A percentile compares a stretch with the other conserved stretches of the same genome.
Conservation (phyloP, 75 land plant genomes). For the Selaginella tamariscina region DNA sequence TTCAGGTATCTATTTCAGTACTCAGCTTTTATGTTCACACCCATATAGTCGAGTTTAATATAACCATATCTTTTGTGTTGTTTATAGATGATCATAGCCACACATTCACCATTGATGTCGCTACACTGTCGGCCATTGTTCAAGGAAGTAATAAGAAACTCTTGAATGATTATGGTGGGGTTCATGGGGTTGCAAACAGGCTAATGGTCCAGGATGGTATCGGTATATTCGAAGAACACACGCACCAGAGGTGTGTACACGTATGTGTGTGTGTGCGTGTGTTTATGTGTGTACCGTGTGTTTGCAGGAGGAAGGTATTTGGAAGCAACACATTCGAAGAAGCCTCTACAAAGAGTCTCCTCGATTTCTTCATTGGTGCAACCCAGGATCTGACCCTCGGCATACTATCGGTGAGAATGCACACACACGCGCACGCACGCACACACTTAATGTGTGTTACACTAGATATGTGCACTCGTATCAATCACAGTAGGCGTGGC, state of each 20-base stretch:
- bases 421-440: no score
- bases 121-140: constrained; percentile 55
- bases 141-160: constrained; percentile 52
- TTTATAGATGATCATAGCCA: no score
- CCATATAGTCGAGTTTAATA: no score
- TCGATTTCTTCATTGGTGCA: constrained; percentile 48
- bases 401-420: no score
- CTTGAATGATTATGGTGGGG: constrained; percentile 46
- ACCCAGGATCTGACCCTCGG: no score
- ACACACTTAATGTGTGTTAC: constrained; percentile 64
- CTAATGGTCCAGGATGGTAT: constrained; percentile 36
- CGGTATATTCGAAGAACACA: constrained; percentile 17
- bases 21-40: no score
- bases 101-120: constrained; percentile 62
- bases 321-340: constrained; percentile 55
- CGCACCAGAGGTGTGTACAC: no score
- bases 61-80: no score
- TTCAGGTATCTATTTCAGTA: no score
- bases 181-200: constrained; percentile 60
- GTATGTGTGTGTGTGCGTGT: no score
- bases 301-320: constrained; percentile 39
- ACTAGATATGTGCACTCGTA: constrained; percentile 59
- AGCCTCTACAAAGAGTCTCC: constrained; percentile 55
- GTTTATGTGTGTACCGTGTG: no score
- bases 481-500: constrained; percentile 56